phyloP scores from a whole-genome alignment of 768 basidiomycete genomes.

The Amanita rimosa region DNA sequence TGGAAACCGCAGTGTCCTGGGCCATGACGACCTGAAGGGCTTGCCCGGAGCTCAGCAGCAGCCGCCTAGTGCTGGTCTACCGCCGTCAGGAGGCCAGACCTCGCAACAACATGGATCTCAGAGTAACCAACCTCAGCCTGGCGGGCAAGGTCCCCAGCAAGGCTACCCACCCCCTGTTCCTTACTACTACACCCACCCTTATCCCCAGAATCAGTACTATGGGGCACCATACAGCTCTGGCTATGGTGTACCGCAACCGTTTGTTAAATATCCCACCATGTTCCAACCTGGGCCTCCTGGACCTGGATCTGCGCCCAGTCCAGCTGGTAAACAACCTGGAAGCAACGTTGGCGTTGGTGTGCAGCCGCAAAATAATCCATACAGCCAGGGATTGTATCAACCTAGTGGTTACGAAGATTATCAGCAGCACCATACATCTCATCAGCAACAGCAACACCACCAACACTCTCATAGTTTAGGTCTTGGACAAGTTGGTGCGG shows the following conservation, averaged over 20 bases:
- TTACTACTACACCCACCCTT: constrained; percentile 55
- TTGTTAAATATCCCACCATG: constrained; percentile 69
- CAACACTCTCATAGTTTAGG: constrained; percentile 40
- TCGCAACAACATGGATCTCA: constrained; percentile 47
- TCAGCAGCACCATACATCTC: constrained; percentile 34
- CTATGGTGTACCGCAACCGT: constrained; percentile 53
- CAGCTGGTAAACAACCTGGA: constrained; percentile 55
- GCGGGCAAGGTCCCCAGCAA: constrained; percentile 57
- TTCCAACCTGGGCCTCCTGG: constrained; percentile 65
- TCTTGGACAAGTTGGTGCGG: constrained; percentile 24
- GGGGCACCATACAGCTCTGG: constrained; percentile 53
- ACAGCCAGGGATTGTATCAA: constrained; percentile 54
- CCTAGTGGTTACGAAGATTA: constrained; percentile 40
- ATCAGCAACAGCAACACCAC: constrained; percentile 46
- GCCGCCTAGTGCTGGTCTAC: constrained; percentile 31
- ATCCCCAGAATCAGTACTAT: constrained; percentile 70
- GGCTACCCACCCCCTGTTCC: constrained; percentile 50
- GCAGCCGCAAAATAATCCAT: constrained; percentile 43
- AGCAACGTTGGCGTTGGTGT: constrained; percentile 36
- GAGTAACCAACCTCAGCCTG: constrained; percentile 46
- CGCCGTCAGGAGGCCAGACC: constrained; percentile 41
- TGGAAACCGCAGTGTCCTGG: constrained; percentile 49
- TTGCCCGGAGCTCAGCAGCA: constrained; percentile 50
- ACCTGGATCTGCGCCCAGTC: constrained; percentile 53
- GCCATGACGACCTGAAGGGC: constrained; percentile 60